Percentiles rank a stretch among this genome's conserved stretches.
Evolutionary conservation across 2,329 filamentous ascomycete genomes (phyloP).

Genomic region (Neonectria faginata): DNA sequence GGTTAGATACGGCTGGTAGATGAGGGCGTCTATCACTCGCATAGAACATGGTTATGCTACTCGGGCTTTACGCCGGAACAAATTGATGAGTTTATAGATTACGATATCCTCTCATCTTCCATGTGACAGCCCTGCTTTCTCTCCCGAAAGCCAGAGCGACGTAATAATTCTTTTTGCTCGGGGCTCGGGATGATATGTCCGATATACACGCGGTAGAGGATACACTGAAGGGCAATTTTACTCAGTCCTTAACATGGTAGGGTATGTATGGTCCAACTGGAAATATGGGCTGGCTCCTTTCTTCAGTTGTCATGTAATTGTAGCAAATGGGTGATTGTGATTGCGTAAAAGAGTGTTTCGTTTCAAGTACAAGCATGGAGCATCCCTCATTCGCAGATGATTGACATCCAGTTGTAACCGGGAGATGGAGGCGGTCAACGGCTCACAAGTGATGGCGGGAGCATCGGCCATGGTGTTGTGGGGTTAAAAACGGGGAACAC

Average conservation of each 20-base stretch:
- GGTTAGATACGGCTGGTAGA: background rate
- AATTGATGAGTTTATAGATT: background rate
- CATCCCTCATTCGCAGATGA: background rate
- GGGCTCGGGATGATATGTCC: background rate
- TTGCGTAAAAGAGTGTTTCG: background rate
- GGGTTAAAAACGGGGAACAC: background rate
- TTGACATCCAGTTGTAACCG: no score
- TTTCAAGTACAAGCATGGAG: background rate
- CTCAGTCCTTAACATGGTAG: background rate
- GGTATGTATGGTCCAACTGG: background rate
- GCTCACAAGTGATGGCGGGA: background rate
- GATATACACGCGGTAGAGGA: conserved; percentile 3
- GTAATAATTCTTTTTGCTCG: background rate
- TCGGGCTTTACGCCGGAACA: no score
- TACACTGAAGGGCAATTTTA: conserved; percentile 5
- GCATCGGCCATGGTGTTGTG: background rate
- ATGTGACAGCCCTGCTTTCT: background rate
- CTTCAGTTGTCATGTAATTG: background rate
- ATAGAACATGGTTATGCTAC: background rate
- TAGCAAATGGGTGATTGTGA: background rate
- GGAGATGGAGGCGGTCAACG: conserved; percentile 3
- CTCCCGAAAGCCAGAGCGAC: no score
- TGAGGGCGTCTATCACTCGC: background rate
- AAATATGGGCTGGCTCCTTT: background rate
- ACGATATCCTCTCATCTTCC: background rate